phyloP scores from a whole-genome alignment of 1,284 basidiomycete genomes.

The Pseudozyma sp. region DNA sequence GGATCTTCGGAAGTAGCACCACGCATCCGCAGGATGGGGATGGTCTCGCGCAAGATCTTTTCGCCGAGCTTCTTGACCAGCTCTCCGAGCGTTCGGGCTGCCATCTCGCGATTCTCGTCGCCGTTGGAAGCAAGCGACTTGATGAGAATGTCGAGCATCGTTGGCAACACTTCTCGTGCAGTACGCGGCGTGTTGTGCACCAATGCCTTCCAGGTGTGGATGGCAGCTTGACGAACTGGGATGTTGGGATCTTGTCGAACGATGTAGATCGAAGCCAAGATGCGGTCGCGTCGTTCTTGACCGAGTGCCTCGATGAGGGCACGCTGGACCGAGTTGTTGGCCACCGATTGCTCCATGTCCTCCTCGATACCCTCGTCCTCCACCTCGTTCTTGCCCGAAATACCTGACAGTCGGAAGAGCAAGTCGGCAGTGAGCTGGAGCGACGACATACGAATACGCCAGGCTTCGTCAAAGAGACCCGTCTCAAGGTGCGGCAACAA shows the following conservation, averaged over 20 bases:
- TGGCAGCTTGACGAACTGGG: constrained; percentile 88
- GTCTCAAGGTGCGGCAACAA: constrained; percentile 92
- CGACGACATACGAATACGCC: constrained; percentile 91
- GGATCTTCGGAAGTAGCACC: constrained; percentile 76
- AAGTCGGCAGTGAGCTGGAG: constrained; percentile 95
- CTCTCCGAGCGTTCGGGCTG: constrained; percentile 73
- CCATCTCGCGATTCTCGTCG: constrained; percentile 89
- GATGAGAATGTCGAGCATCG: constrained; percentile 75
- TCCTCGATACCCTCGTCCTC: constrained; percentile 70
- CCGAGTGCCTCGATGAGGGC: constrained; percentile 90
- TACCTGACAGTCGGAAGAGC: constrained; percentile 97
- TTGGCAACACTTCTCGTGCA: constrained; percentile 93
- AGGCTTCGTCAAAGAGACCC: constrained; percentile 93
- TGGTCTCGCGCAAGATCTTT: constrained; percentile 85
- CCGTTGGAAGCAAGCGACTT: constrained; percentile 81
- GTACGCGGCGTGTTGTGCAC: constrained; percentile 78
- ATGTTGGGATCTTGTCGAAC: constrained; percentile 93
- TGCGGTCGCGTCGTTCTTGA: constrained; percentile 86
- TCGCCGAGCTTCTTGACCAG: constrained; percentile 97
- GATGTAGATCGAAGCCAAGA: constrained; percentile 90
- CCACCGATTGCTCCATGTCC: constrained; percentile 75
- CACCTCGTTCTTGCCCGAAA: constrained; percentile 87
- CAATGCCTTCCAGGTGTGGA: constrained; percentile 98
- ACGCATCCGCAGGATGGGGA: constrained; percentile 80
- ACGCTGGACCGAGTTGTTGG: constrained; percentile 74